phyloP scores from a whole-genome alignment of 768 basidiomycete genomes.

The Cystobasidium onofrii region DNA sequence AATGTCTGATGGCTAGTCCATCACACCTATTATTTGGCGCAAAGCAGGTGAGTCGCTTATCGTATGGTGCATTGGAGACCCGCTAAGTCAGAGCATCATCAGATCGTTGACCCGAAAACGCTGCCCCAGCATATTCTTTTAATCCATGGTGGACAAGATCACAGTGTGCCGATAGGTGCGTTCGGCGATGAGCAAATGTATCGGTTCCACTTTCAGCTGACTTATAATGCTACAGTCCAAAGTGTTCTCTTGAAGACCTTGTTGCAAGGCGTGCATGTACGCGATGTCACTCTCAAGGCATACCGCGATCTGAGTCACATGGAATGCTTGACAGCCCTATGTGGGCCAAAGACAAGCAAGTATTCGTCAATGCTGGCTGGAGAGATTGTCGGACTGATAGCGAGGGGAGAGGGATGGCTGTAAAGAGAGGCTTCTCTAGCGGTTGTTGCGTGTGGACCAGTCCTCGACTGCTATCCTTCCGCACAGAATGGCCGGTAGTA shows the following conservation, averaged over 20 bases:
- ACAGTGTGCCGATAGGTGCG: slow-evolving; percentile 9
- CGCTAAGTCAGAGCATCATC: no score
- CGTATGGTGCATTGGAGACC: no score
- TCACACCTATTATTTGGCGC: slow-evolving; percentile 19
- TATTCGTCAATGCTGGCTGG: slow-evolving; percentile 15
- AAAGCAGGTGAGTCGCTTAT: slow-evolving; percentile 24
- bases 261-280: slow-evolving; percentile 8
- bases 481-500: no score
- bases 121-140: slow-evolving; percentile 11
- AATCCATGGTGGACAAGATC: slow-evolving; percentile 21
- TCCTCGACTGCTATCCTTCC: no score
- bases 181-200: background rate
- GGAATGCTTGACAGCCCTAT: slow-evolving; percentile 25
- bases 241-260: slow-evolving; percentile 20
- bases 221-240: background rate
- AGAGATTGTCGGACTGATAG: slow-evolving; percentile 22
- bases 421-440: background rate
- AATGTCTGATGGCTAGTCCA: slow-evolving; percentile 18
- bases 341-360: slow-evolving; percentile 10
- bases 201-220: background rate
- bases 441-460: background rate
- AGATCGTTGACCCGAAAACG: slow-evolving; percentile 18
- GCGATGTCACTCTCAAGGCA: slow-evolving; percentile 3
- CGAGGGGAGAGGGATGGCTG: background rate
- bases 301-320: slow-evolving; percentile 24